Evolutionary conservation across 192 early-diverging fungal genomes (phyloP).

Genomic region (Mortierella hygrophila): DNA sequence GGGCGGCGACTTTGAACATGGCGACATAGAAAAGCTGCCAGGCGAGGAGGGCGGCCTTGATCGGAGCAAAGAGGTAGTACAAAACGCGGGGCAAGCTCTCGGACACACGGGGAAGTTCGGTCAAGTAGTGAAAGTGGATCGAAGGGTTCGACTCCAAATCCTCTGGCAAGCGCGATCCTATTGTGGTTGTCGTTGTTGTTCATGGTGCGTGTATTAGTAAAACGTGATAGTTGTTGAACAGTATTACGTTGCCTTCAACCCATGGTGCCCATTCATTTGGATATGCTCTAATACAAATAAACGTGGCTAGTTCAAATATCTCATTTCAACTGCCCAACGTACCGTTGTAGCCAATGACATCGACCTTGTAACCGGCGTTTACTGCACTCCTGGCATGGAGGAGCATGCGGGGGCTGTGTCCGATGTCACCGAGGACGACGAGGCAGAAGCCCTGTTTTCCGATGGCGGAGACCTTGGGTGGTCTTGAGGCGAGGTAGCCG

Average conservation of each 20-base stretch:
- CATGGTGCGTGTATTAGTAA: neutral
- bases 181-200: neutral
- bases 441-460: slow-evolving; percentile 51
- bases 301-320: neutral
- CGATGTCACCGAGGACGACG: slow-evolving; percentile 88
- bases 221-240: neutral
- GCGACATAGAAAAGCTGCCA: slow-evolving; percentile 72
- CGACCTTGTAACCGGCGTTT: slow-evolving; percentile 74
- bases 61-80: slow-evolving; percentile 77
- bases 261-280: too few species aligned
- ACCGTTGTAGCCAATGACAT: slow-evolving; percentile 88
- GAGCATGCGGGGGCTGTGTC: slow-evolving; percentile 91
- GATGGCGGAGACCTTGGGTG: slow-evolving; percentile 35
- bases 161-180: slow-evolving; percentile 41
- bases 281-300: neutral
- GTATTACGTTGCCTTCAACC: neutral
- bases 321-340: neutral
- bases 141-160: slow-evolving; percentile 56
- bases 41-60: slow-evolving; percentile 75
- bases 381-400: slow-evolving; percentile 89
- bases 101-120: slow-evolving; percentile 65
- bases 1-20: slow-evolving; percentile 65
- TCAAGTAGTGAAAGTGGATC: slow-evolving; percentile 64
- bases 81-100: slow-evolving; percentile 66
- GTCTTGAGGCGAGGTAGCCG: slow-evolving; percentile 44